phyloP scores from a whole-genome alignment of 768 basidiomycete species.

The Cyclocybe aegerita region DNA sequence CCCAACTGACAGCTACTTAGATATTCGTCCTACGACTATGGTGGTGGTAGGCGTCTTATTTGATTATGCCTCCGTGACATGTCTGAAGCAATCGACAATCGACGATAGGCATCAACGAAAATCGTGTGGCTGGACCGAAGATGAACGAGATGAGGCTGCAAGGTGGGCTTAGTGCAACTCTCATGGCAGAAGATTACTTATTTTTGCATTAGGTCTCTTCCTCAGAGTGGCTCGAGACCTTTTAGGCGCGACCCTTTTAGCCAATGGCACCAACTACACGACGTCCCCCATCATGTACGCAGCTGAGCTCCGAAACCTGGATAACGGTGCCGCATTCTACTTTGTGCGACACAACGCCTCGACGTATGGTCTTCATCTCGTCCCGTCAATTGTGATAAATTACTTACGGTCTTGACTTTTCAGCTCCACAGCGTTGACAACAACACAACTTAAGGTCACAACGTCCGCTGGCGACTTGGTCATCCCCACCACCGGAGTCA shows the following conservation, averaged over 20 bases:
- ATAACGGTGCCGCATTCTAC: constrained; percentile 47
- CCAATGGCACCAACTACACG: constrained; percentile 51
- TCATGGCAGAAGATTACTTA: neutral
- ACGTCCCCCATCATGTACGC: constrained; percentile 42
- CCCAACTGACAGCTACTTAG: constrained; percentile 1
- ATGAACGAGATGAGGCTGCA: constrained; percentile 56
- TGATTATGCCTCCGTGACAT: neutral
- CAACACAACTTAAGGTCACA: constrained; percentile 40
- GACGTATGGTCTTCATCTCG: constrained; percentile 27
- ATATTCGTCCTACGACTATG: constrained; percentile 63
- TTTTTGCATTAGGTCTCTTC: constrained; percentile 38
- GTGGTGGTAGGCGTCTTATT: constrained; percentile 26
- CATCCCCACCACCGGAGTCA: constrained; percentile 35
- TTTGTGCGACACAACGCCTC: constrained; percentile 46
- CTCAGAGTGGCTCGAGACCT: constrained; percentile 51
- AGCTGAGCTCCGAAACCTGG: constrained; percentile 45
- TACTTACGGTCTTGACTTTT: neutral
- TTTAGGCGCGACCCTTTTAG: constrained; percentile 40
- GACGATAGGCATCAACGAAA: constrained; percentile 46
- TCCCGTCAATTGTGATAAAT: neutral
- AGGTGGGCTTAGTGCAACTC: constrained; percentile 25
- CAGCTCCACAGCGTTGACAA: constrained; percentile 44
- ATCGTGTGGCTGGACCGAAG: constrained; percentile 44
- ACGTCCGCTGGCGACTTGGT: constrained; percentile 39
- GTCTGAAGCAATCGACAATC: neutral